Evolutionary conservation across 164 flowering plant genomes (phyloP), one percentile per base, ranked within the genome.

Genomic region (Vitis rupestris): DNA sequence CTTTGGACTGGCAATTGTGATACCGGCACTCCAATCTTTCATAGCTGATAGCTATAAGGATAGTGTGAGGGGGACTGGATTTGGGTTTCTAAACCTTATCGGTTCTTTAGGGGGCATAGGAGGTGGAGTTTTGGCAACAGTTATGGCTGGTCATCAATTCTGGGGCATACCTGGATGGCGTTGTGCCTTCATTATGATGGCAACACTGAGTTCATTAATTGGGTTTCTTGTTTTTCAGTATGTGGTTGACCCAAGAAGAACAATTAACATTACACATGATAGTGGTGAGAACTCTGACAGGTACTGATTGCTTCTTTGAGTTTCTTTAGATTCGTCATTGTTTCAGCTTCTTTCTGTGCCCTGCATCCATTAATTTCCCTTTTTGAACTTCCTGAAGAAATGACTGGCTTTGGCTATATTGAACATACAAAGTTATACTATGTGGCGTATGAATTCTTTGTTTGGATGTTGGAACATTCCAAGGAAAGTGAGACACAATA

Each of bases 1-100:
- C 48, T 85, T 94, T 75, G 99, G 99, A 44, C 76, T 94, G 51
- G 99, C 99, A 15, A 94, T 94, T 74, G 99, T 92, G n/a, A 92
- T 92, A 55, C 99, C 99, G 0, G 92, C 98, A 37, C 89, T 94
- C 17, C 99, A 94, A 72, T 94, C 99, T 52, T 92, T 94, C 61
- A 88, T 94, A 50, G 99, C 99, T 17, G 99, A 94, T 82, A 89
- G 94, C 75, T 92, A 92, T 62, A 53, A 8, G 61, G 99, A 94
- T 79, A 88, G 86, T 64, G 94, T 85, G 37, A 79, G 98, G n/a
- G 99, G 99, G 7, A 70, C 85, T 10, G 98, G 97, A 53, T 94
- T 94, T 80, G 99, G 99, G 50, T 64, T 92, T 70, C 66, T 94
- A 37, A 87, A 57, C 72, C 84, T 94, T 48, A 79, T 92, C 68